Evolutionary conservation across 2,329 filamentous ascomycete genomes (phyloP).

Genomic region (Colletotrichum musae): DNA sequence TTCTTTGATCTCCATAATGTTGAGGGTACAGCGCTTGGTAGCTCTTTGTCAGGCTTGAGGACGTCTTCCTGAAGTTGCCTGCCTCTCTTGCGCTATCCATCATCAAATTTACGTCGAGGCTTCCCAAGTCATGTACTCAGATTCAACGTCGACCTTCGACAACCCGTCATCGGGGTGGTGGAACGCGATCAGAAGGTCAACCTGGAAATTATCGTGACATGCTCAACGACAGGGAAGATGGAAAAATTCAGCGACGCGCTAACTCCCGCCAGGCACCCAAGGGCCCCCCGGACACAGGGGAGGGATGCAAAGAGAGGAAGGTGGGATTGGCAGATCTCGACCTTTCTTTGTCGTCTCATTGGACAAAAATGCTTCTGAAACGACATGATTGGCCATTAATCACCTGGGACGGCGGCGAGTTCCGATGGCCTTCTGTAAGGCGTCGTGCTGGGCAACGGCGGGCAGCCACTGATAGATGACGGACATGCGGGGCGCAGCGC

Average conservation of each 20-base stretch:
- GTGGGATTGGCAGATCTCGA: constrained; percentile 17
- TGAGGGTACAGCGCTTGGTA: no score
- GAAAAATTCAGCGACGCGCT: constrained; percentile 31
- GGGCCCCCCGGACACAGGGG: background rate
- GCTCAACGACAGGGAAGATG: background rate
- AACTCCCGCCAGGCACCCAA: background rate
- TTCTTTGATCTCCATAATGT: no score
- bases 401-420: constrained; percentile 11
- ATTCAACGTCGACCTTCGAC: no score
- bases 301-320: constrained; percentile 1
- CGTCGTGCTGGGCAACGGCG: background rate
- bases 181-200: no score
- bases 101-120: no score
- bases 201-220: constrained; percentile 36
- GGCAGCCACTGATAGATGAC: constrained; percentile 24
- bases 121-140: no score
- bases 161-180: no score
- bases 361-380: fast-evolving
- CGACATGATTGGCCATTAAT: background rate
- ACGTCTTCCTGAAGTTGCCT: no score
- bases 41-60: no score
- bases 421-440: constrained; percentile 14
- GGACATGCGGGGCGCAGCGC: constrained; percentile 33
- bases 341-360: background rate
- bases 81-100: no score